phyloP scores from a whole-genome alignment of 768 basidiomycete genomes.

The Suillus fuscotomentosus region DNA sequence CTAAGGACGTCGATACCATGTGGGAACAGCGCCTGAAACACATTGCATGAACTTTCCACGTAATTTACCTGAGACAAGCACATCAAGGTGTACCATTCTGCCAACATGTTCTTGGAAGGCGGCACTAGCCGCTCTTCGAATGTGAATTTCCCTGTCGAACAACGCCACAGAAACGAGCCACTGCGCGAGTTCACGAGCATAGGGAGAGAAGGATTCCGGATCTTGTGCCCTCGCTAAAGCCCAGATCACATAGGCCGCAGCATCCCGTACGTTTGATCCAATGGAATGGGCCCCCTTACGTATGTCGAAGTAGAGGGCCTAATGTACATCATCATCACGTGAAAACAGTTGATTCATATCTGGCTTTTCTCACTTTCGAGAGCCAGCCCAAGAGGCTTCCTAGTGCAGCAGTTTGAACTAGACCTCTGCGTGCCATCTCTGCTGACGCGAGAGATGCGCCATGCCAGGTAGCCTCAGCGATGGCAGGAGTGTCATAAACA shows the following conservation, averaged over 20 bases:
- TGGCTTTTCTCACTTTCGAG: slow-evolving; percentile 54
- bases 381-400: slow-evolving; percentile 74
- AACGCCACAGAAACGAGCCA: slow-evolving; percentile 76
- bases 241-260: slow-evolving; percentile 94
- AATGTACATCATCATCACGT: slow-evolving; percentile 11
- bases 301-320: slow-evolving; percentile 93
- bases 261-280: slow-evolving; percentile 92
- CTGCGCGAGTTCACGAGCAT: slow-evolving; percentile 65
- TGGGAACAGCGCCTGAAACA: slow-evolving; percentile 75
- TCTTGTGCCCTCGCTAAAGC: slow-evolving; percentile 83
- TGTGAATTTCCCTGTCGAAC: slow-evolving; percentile 92
- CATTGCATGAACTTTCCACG: slow-evolving; percentile 14
- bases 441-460: slow-evolving; percentile 91
- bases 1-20: slow-evolving; percentile 93
- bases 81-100: slow-evolving; percentile 59
- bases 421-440: slow-evolving; percentile 83
- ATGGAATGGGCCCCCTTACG: slow-evolving; percentile 91
- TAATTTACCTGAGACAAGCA: slow-evolving; percentile 7
- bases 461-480: slow-evolving; percentile 92
- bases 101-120: slow-evolving; percentile 98
- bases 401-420: slow-evolving; percentile 59
- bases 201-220: slow-evolving; percentile 52
- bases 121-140: slow-evolving; percentile 93
- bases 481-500: slow-evolving; percentile 68
- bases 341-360: slow-evolving; percentile 8